These are phyloP conservation scores for Myriosclerotinia curreyana DNA, from an alignment of 2,329 filamentous ascomycete species.

Conservation along the genomic window DNA sequence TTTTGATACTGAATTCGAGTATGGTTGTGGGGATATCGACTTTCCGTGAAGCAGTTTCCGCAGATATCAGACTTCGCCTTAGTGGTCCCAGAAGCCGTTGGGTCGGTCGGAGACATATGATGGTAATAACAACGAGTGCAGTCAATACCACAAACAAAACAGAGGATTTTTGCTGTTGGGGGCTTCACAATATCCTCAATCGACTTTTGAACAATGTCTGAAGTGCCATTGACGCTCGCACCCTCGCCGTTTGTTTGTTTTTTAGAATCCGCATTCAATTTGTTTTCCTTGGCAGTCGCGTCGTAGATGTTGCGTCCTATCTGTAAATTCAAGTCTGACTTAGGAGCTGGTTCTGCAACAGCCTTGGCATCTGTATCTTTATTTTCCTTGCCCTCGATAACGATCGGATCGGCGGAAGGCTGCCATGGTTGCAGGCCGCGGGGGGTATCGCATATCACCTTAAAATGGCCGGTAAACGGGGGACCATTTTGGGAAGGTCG, in stretches of 20 bases:
- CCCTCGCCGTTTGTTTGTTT: constrained; percentile 74
- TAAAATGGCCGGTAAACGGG: constrained; percentile 96
- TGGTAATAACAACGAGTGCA: constrained; percentile 73
- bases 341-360: constrained; percentile 60
- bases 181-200: constrained; percentile 62
- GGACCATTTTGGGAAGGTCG: constrained; percentile 93
- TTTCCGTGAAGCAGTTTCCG: constrained; percentile 84
- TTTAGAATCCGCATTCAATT: constrained; percentile 60
- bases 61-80: constrained; percentile 82
- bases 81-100: constrained; percentile 40
- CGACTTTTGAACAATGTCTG: constrained; percentile 42
- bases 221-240: constrained; percentile 61
- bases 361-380: constrained; percentile 52
- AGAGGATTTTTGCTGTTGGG: constrained; percentile 69
- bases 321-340: constrained; percentile 85
- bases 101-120: constrained; percentile 52
- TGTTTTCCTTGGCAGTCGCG: constrained; percentile 73
- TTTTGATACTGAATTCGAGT: constrained; percentile 79
- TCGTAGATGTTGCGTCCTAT: constrained; percentile 96
- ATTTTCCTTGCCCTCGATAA: constrained; percentile 58
- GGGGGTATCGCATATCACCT: constrained; percentile 91
- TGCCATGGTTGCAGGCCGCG: constrained; percentile 94
- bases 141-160: constrained; percentile 88
- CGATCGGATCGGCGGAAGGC: constrained; percentile 72
- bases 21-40: constrained; percentile 76